phyloP scores from a whole-genome alignment of 2,329 filamentous ascomycete species.

The Alternaria brassicae region DNA sequence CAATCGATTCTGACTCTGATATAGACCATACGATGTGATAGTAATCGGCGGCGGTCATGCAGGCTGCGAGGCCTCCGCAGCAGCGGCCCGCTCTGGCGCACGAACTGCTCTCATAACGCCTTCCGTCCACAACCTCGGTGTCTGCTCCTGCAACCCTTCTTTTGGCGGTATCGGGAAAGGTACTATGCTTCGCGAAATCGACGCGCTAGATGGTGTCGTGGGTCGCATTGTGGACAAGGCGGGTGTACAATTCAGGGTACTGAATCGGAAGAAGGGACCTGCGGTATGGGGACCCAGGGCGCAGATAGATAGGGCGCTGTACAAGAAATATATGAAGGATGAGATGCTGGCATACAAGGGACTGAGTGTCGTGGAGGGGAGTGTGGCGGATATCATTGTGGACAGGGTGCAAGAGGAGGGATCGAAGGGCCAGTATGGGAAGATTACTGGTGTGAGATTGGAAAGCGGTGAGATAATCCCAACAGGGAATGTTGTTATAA shows the following conservation, averaged over 20 bases:
- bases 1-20: constrained; percentile 21
- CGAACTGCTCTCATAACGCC: constrained; percentile 90
- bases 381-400: constrained; percentile 89
- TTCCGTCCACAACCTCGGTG: constrained; percentile 84
- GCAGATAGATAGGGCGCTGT: constrained; percentile 91
- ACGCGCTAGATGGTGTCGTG: constrained; percentile 89
- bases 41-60: constrained; percentile 97
- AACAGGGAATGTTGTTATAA: constrained; percentile 86
- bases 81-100: constrained; percentile 86
- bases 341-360: constrained; percentile 82
- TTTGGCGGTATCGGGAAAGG: constrained; percentile 99
- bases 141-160: constrained; percentile 95
- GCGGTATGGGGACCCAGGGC: constrained; percentile 97
- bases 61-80: constrained; percentile 90
- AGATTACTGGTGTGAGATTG: constrained; percentile 82
- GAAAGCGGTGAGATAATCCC: constrained; percentile 86
- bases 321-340: constrained; percentile 88
- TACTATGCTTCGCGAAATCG: constrained; percentile 92
- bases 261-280: constrained; percentile 89
- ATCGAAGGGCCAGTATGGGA: constrained; percentile 63
- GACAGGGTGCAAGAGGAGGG: constrained; percentile 61
- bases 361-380: constrained; percentile 81
- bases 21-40: constrained; percentile 83
- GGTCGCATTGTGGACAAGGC: constrained; percentile 91
- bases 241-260: constrained; percentile 88